These are phyloP conservation scores for Aspergillus sp. DNA, from an alignment of 2,329 filamentous ascomycete genomes.

Conservation along the genomic window DNA sequence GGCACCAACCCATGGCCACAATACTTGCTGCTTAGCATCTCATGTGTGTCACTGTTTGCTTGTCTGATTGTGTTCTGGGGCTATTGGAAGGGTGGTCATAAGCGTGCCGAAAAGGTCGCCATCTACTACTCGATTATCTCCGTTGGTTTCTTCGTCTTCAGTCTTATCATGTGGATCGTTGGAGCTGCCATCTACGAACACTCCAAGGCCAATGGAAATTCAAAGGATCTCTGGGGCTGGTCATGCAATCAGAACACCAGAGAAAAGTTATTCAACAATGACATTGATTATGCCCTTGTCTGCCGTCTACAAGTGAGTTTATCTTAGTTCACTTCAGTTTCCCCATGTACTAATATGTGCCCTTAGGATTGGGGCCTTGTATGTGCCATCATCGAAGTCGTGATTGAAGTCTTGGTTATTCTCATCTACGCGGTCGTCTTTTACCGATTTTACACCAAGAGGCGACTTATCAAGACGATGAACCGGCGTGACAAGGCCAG, in stretches of 20 bases:
- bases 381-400: slow-evolving; percentile 95
- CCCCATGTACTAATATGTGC: slow-evolving; percentile 19
- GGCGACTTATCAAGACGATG: slow-evolving; percentile 94
- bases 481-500: slow-evolving; percentile 89
- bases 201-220: slow-evolving; percentile 64
- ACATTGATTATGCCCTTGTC: slow-evolving; percentile 83
- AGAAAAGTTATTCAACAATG: slow-evolving; percentile 67
- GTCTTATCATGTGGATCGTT: slow-evolving; percentile 85
- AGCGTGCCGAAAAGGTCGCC: slow-evolving; percentile 82
- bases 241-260: slow-evolving; percentile 88
- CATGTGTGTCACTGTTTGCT: slow-evolving; percentile 74
- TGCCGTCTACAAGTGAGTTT: slow-evolving; percentile 74
- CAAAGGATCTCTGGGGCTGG: slow-evolving; percentile 97
- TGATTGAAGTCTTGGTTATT: slow-evolving; percentile 88
- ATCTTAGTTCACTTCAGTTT: slow-evolving; percentile 9
- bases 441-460: slow-evolving; percentile 96
- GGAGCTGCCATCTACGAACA: slow-evolving; percentile 81
- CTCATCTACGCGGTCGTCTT: slow-evolving; percentile 90
- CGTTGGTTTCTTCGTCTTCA: slow-evolving; percentile 89
- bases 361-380: slow-evolving; percentile 85
- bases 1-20: slow-evolving; percentile 85
- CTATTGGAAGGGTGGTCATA: slow-evolving; percentile 85
- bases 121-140: slow-evolving; percentile 96
- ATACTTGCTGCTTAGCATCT: slow-evolving; percentile 71
- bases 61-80: slow-evolving; percentile 76